These are phyloP conservation scores for Astrothelium subdiscretum DNA, from an alignment of 495 filamentous ascomycete species.

Conservation along the genomic window DNA sequence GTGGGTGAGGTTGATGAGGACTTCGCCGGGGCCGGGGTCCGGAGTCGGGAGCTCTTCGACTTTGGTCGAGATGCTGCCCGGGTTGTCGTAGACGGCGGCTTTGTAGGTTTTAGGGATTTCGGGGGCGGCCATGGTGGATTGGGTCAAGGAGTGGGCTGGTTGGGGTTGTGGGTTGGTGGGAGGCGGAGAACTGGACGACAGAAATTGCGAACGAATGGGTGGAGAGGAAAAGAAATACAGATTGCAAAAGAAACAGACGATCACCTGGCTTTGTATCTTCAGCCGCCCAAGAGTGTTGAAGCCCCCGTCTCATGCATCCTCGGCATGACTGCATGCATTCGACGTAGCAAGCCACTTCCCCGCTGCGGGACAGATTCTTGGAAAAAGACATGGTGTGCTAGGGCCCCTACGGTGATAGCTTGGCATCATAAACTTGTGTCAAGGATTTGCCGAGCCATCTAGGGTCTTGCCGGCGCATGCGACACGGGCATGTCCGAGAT, in stretches of 20 bases:
- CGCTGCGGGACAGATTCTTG: not conserved
- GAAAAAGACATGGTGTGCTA: no score
- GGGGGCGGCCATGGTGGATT: constrained; percentile 20
- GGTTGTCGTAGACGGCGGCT: constrained; percentile 57
- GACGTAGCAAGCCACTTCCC: not conserved
- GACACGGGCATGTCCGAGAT: no score
- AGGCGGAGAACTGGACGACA: not conserved
- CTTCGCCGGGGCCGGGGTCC: constrained; percentile 50
- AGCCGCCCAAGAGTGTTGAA: not conserved
- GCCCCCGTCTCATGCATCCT: not conserved
- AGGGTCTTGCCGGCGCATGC: no score
- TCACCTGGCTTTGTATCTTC: not conserved
- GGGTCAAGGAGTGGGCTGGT: not conserved
- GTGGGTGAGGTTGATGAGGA: constrained; percentile 57
- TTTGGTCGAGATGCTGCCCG: constrained; percentile 56
- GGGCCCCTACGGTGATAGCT: no score
- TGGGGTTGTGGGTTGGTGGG: not conserved
- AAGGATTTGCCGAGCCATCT: no score
- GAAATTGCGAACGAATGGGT: not conserved
- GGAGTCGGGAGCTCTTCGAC: constrained; percentile 55
- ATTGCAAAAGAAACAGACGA: not conserved
- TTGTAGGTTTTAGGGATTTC: constrained; percentile 54
- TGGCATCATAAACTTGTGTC: no score
- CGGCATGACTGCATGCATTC: not conserved
- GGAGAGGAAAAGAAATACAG: not conserved